Conservation (phyloP, 2,329 filamentous ascomycete genomes). For the Pseudopyrenochaeta lycopersici region DNA sequence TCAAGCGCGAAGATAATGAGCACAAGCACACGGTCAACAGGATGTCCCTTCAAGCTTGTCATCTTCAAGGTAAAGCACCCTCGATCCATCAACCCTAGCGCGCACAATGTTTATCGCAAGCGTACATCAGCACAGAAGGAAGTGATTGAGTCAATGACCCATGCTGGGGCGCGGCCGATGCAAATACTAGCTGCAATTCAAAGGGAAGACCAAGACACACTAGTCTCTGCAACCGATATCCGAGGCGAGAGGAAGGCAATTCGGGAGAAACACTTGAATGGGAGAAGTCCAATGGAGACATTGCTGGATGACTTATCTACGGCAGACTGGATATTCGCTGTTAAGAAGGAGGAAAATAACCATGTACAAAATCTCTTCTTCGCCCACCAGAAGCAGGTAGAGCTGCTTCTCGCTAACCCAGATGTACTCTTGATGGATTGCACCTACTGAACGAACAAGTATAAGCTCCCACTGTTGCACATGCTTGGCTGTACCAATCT, state of each 20-base stretch:
- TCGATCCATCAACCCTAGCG: conserved; percentile 15
- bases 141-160: conserved; percentile 14
- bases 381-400: conserved; percentile 15
- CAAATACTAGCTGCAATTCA: conserved; percentile 16
- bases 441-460: conserved; percentile 19
- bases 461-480: conserved; percentile 17
- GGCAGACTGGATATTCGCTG: conserved; percentile 15
- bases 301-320: conserved; percentile 17
- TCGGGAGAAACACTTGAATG: conserved; percentile 10
- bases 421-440: conserved; percentile 20
- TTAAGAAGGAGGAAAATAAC: conserved; percentile 19
- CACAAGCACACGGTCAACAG: conserved; percentile 14
- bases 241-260: conserved; percentile 15
- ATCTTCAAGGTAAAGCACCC: conserved; percentile 16
- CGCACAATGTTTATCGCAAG: conserved; percentile 18
- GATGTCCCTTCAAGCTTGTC: conserved; percentile 16
- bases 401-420: conserved; percentile 17
- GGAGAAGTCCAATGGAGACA: conserved; percentile 16
- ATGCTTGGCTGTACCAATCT: conserved; percentile 19
- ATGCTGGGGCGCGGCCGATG: conserved; percentile 14
- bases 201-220: conserved; percentile 14
- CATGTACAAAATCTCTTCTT: conserved; percentile 19
- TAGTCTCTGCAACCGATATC: conserved; percentile 15
- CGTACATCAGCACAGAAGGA: conserved; percentile 16
- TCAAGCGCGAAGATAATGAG: conserved; percentile 11